These are phyloP conservation scores for Nematocida minor DNA, from an alignment of 371 early-diverging fungal genomes.

Conservation along the genomic window DNA sequence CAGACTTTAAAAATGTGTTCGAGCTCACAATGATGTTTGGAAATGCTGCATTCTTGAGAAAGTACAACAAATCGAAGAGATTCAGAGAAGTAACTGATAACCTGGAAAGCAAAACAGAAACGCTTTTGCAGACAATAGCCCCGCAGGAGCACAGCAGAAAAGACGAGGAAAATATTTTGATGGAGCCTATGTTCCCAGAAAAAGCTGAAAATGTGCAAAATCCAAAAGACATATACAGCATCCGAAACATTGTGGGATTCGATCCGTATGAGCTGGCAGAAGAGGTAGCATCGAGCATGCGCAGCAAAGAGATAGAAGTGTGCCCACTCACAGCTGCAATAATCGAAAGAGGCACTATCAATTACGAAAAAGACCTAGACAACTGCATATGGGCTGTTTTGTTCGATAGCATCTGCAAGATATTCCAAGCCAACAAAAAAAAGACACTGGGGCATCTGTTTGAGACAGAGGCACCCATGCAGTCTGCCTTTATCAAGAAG, in stretches of 20 bases:
- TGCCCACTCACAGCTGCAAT: not conserved
- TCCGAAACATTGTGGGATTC: not conserved
- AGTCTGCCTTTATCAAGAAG: not conserved
- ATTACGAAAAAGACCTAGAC: not conserved
- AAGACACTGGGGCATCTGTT: not conserved
- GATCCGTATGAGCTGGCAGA: not conserved
- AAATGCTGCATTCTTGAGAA: not conserved
- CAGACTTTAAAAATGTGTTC: not conserved
- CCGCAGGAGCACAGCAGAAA: not conserved
- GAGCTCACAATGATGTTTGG: constrained; percentile 27
- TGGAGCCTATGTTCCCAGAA: constrained; percentile 7
- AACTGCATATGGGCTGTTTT: not conserved
- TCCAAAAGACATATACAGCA: constrained; percentile 9
- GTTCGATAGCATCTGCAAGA: constrained; percentile 5
- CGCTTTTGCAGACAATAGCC: not conserved
- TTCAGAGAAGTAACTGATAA: not conserved
- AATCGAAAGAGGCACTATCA: not conserved
- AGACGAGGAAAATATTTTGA: not conserved
- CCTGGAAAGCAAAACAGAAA: not conserved
- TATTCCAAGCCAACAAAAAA: not conserved
- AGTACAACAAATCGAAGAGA: constrained; percentile 4
- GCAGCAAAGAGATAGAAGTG: not conserved
- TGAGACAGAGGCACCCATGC: not conserved
- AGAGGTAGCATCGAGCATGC: not conserved
- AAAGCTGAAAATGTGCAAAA: constrained; percentile 1